phyloP scores from a whole-genome alignment of 352 stramenopile genomes.

The Phytophthora sansomeana region DNA sequence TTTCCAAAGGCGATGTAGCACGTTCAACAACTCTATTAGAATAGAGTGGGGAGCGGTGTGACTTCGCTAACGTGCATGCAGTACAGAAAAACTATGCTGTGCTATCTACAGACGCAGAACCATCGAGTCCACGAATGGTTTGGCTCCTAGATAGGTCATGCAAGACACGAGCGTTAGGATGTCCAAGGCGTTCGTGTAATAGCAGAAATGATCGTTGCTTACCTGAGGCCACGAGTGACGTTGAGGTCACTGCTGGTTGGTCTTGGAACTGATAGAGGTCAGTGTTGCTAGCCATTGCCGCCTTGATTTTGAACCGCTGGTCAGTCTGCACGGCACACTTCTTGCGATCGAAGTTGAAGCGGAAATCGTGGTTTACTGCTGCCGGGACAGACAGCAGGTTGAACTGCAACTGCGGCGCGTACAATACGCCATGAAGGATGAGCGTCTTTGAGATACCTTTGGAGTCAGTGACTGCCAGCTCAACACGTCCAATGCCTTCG shows the following conservation, averaged over 20 bases:
- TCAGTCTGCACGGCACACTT: constrained; percentile 16
- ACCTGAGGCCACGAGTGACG: background rate
- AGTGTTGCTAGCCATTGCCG: background rate
- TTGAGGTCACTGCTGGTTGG: too few species aligned
- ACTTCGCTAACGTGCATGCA: constrained; percentile 33
- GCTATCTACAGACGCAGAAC: background rate
- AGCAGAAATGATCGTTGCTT: constrained; percentile 17
- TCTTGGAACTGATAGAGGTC: constrained; percentile 19
- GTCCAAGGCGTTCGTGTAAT: constrained; percentile 17
- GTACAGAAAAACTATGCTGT: constrained; percentile 16
- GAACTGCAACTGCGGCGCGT: too few species aligned
- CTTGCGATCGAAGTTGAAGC: constrained; percentile 21
- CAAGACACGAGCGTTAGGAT: too few species aligned
- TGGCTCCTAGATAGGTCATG: constrained; percentile 16
- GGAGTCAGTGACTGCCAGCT: constrained; percentile 23
- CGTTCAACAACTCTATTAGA: constrained; percentile 32
- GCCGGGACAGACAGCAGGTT: too few species aligned
- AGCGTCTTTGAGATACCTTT: constrained; percentile 18
- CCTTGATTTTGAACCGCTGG: constrained; percentile 22
- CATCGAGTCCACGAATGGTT: constrained; percentile 13
- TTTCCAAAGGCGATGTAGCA: too few species aligned
- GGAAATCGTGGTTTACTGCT: constrained; percentile 12
- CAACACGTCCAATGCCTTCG: constrained; percentile 20
- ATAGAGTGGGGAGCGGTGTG: constrained; percentile 22
- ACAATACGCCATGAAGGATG: too few species aligned